phyloP scores from a whole-genome alignment of 805 yeast species.

The Wickerhamia fluorescens region DNA sequence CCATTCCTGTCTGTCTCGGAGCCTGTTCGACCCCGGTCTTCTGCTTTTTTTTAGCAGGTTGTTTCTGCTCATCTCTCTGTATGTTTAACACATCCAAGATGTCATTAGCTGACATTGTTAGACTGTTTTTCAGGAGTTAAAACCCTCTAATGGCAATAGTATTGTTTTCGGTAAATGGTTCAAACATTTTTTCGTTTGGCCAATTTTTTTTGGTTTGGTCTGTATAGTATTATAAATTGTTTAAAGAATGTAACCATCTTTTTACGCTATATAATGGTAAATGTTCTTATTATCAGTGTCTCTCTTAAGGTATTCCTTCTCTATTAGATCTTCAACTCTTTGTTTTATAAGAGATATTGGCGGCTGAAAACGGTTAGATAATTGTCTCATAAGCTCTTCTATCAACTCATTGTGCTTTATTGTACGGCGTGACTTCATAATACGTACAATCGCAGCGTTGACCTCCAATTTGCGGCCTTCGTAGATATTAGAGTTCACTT shows the following conservation, averaged over 20 bases:
- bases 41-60: slow-evolving; percentile 37
- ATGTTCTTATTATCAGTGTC: slow-evolving; percentile 51
- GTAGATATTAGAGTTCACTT: slow-evolving; percentile 49
- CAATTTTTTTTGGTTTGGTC: too few species aligned
- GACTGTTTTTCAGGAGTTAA: too few species aligned
- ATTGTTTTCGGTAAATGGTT: too few species aligned
- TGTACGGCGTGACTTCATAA: slow-evolving; percentile 70
- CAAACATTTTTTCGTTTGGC: too few species aligned
- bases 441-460: slow-evolving; percentile 82
- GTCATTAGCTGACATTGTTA: slow-evolving; percentile 38
- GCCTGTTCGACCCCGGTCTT: slow-evolving; percentile 16
- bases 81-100: slow-evolving; percentile 72
- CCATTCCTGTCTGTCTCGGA: slow-evolving; percentile 58
- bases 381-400: slow-evolving; percentile 55
- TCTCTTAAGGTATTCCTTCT: slow-evolving; percentile 74
- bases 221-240: too few species aligned
- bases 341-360: slow-evolving; percentile 59
- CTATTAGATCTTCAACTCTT: slow-evolving; percentile 67
- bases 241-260: too few species aligned
- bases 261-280: slow-evolving; percentile 63
- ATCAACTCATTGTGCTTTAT: slow-evolving; percentile 59
- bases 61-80: slow-evolving; percentile 38
- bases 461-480: slow-evolving; percentile 61
- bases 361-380: slow-evolving; percentile 62
- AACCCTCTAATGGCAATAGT: background rate